A percentile compares a stretch with the other conserved stretches of the same genome.
Evolutionary conservation across 176 grass and related monocot genomes (phyloP).

Genomic region (Lolium rigidum): DNA sequence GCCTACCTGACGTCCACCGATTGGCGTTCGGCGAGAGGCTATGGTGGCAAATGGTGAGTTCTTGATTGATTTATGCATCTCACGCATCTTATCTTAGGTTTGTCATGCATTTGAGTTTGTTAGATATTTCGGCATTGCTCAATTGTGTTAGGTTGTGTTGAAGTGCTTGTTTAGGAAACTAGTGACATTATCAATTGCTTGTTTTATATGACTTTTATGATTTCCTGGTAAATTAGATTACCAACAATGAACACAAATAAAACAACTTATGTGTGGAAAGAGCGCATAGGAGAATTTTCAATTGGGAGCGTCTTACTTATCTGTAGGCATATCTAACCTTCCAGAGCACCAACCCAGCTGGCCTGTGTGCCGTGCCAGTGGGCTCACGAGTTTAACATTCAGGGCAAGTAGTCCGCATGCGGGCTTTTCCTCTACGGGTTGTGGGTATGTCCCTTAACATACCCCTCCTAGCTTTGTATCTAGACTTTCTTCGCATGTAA

Average conservation of each 20-base stretch:
- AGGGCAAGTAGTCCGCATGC: too few relatives aligned
- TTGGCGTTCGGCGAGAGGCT: constrained; percentile 77
- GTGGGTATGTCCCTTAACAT: too few relatives aligned
- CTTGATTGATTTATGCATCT: not conserved
- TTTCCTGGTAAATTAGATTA: not conserved
- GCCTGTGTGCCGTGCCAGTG: too few relatives aligned
- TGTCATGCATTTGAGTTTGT: not conserved
- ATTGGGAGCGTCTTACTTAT: too few relatives aligned
- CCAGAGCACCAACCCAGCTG: too few relatives aligned
- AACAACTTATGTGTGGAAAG: not conserved
- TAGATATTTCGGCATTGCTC: not conserved
- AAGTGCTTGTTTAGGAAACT: not conserved
- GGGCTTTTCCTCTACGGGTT: too few relatives aligned
- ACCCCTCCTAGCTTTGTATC: too few relatives aligned
- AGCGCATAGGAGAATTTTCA: too few relatives aligned
- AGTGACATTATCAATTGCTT: not conserved
- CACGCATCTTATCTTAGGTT: not conserved
- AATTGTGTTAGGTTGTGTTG: not conserved
- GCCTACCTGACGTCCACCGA: constrained; percentile 89
- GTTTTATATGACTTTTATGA: not conserved
- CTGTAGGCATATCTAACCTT: too few relatives aligned
- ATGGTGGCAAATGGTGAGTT: constrained; percentile 67
- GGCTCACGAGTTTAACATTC: too few relatives aligned
- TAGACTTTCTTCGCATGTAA: too few relatives aligned
- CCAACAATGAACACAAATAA: not conserved